Conservation (phyloP, 768 basidiomycete genomes). For the Boletus barrowsii region DNA sequence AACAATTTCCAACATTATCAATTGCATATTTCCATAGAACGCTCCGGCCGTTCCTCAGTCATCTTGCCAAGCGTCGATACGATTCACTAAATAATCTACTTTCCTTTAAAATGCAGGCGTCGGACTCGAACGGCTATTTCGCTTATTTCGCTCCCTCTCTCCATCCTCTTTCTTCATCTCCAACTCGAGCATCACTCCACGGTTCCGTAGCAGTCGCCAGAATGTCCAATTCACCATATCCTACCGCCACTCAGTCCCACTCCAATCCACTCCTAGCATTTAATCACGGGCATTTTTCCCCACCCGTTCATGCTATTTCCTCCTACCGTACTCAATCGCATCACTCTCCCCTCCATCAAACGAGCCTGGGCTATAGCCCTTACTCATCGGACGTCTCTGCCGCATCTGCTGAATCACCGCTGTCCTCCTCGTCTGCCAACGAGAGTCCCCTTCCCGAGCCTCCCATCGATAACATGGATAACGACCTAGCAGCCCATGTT, state of each 20-base stretch:
- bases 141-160: slow-evolving; percentile 23
- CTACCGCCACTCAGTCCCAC: slow-evolving; percentile 15
- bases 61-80: slow-evolving; percentile 21
- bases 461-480: slow-evolving; percentile 34
- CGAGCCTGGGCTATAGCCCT: slow-evolving; percentile 31
- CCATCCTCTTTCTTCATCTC: slow-evolving; percentile 15
- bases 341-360: slow-evolving; percentile 12
- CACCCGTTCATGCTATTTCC: slow-evolving; percentile 10
- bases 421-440: slow-evolving; percentile 39
- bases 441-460: slow-evolving; percentile 40
- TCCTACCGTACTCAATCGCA: slow-evolving; percentile 22
- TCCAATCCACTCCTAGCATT: slow-evolving; percentile 15
- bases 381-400: slow-evolving; percentile 37
- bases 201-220: slow-evolving; percentile 13
- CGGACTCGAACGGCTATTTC: slow-evolving; percentile 19
- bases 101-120: slow-evolving; percentile 29
- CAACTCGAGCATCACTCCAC: slow-evolving; percentile 1
- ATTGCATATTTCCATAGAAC: slow-evolving; percentile 35
- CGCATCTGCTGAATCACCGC: slow-evolving; percentile 36
- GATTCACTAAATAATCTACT: slow-evolving; percentile 17
- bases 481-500: slow-evolving; percentile 25
- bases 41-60: slow-evolving; percentile 27
- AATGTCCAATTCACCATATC: slow-evolving; percentile 26
- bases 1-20: slow-evolving; percentile 33
- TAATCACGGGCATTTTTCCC: slow-evolving; percentile 21